Base-by-base conservation (phyloP, 192 early-diverging fungal genomes). In the Jimgerdemannia flammicorona region DNA sequence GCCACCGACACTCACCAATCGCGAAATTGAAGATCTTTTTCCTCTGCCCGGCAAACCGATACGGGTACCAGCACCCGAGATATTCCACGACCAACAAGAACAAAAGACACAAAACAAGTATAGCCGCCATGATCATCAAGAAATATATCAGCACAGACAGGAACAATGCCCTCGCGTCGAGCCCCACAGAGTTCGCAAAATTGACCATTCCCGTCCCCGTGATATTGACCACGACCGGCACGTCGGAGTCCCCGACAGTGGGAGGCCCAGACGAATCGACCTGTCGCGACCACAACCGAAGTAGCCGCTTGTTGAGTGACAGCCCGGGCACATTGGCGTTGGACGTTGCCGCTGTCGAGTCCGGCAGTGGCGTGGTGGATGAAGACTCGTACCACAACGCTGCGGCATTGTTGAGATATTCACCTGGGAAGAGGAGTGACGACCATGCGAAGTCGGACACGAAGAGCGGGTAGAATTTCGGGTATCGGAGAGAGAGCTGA, bases 361-460 rank as follows among this genome's bases (percentile, higher is more conserved):
- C 10, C n/a, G 17, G 66, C 3, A 66, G 17, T 69, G 40, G 3
- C 68, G 43, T n/a, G 3, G 40, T 4, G 11, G 43, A 69, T 3
- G 10, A 4, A 17, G 40, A 69, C 0, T 69, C 0, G 49, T 59
- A 59, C 49, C 49, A 59, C 49, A 14, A 59, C 6, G 49, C 20
- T 7, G 67, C 64, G 3, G 66, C 3, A 39, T 66, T 39, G 72
- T 73, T 65, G 18, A 73, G 42, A n/a, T 67, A 66, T 3, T n/a
- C 63, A 39, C 64, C 64, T 3, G 64, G 40, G 42, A 77, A 73
- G 19, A 80, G 29, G 1, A 78, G 43, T 39, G 67, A 75, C n/a
- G 73, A 82, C 86, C 86, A 87, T 10, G 82, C 80, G 64, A 87
- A 87, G 54, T 85, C 78, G 0, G 84, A 80, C 0, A 81, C 82